These are phyloP conservation scores for Camellia granthamiana DNA, from an alignment of 148 eudicot genomes.

Conservation along the genomic window DNA sequence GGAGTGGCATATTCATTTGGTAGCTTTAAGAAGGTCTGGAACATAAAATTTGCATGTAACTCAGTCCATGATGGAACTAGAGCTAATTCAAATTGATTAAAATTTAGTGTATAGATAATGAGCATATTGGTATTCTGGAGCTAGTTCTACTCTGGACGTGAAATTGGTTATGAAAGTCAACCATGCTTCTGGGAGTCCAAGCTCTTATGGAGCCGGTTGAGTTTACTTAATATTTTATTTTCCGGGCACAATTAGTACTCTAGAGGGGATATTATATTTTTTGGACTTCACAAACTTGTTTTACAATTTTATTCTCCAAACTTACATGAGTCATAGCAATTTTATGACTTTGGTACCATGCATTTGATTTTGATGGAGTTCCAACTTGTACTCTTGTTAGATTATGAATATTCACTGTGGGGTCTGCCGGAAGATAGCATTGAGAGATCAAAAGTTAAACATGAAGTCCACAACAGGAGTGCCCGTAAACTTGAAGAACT, in stretches of 20 bases:
- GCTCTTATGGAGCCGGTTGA: background rate
- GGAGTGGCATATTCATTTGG: conserved; percentile 1
- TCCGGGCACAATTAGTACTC: background rate
- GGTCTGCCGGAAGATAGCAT: conserved; percentile 82
- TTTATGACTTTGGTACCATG: background rate
- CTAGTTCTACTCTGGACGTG: background rate
- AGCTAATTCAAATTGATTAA: background rate
- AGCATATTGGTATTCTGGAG: background rate
- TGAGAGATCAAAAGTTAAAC: conserved; percentile 64
- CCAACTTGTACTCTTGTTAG: conserved; percentile 31
- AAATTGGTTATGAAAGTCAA: background rate
- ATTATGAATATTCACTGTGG: conserved; percentile 85
- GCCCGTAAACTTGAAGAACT: conserved; percentile 84
- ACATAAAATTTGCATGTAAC: background rate
- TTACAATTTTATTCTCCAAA: background rate
- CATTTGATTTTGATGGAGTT: conserved; percentile 10
- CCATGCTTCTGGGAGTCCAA: background rate
- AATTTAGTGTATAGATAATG: background rate
- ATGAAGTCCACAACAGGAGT: conserved; percentile 77
- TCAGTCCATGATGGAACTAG: too few relatives aligned
- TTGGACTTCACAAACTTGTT: background rate
- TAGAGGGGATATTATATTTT: background rate
- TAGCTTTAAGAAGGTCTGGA: background rate
- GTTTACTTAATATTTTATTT: background rate
- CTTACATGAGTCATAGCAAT: background rate